Evolutionary conservation across 805 yeast species (phyloP).

Genomic region (Zygosaccharomyces gambellarensis): DNA sequence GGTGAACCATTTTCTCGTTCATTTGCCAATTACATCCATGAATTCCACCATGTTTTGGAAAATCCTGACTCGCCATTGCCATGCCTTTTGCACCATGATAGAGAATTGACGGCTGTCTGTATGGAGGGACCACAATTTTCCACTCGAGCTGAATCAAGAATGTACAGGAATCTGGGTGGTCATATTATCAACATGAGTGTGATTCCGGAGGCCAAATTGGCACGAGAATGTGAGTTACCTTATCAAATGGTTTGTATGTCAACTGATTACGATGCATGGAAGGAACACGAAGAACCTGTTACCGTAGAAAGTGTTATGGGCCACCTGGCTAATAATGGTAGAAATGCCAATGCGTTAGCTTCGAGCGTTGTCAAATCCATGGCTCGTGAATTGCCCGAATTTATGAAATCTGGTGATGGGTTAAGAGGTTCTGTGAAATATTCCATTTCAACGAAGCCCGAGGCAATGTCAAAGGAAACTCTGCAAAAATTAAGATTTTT

Average conservation of each 20-base stretch:
- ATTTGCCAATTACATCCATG: slow-evolving; percentile 60
- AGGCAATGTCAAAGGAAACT: slow-evolving; percentile 66
- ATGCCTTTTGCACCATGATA: slow-evolving; percentile 67
- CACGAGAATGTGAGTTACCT: slow-evolving; percentile 94
- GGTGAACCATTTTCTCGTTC: slow-evolving; percentile 92
- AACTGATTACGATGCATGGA: slow-evolving; percentile 99
- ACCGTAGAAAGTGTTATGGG: slow-evolving; percentile 97
- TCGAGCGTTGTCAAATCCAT: slow-evolving; percentile 61
- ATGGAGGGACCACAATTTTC: slow-evolving; percentile 99
- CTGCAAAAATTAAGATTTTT: slow-evolving; percentile 77
- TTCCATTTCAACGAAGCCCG: slow-evolving; percentile 72
- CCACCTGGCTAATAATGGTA: slow-evolving; percentile 78
- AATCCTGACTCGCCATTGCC: slow-evolving; percentile 46
- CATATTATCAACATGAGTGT: slow-evolving; percentile 95
- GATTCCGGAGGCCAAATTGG: slow-evolving; percentile 94
- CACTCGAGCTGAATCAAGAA: slow-evolving; percentile 89
- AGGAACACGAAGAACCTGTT: slow-evolving; percentile 89
- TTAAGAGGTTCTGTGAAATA: slow-evolving; percentile 72
- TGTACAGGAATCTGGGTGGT: slow-evolving; percentile 87
- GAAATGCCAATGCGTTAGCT: slow-evolving; percentile 78
- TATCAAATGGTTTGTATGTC: slow-evolving; percentile 99
- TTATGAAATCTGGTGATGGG: slow-evolving; percentile 62
- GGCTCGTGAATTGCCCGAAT: slow-evolving; percentile 51
- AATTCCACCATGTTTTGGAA: slow-evolving; percentile 52
- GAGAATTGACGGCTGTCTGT: slow-evolving; percentile 81